These are phyloP conservation scores for Nemania sp. DNA, from an alignment of 2,329 filamentous ascomycete genomes.

Conservation along the genomic window DNA sequence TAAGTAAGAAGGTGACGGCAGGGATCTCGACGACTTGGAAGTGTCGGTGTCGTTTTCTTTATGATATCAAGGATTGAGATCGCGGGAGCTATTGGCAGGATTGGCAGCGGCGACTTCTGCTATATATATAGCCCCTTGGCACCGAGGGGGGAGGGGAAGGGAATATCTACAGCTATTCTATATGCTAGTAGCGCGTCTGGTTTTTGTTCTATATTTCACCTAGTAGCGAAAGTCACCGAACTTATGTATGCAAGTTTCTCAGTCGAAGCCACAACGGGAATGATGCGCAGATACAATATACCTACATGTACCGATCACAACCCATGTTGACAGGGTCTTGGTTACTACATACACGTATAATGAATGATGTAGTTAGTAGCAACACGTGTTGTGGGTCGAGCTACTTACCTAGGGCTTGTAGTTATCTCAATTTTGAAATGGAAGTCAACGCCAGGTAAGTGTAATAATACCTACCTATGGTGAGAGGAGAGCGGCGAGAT, in stretches of 20 bases:
- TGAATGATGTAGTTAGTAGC: conserved; percentile 29
- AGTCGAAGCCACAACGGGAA: conserved; percentile 18
- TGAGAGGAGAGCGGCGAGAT: conserved; percentile 13
- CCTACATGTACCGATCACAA: conserved; percentile 29
- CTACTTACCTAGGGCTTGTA: conserved; percentile 21
- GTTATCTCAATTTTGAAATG: conserved; percentile 30
- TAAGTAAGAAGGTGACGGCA: conserved; percentile 10
- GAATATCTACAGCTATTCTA: conserved; percentile 1
- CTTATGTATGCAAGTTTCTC: conserved; percentile 24
- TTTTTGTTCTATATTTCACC: conserved; percentile 28
- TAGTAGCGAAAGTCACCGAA: conserved; percentile 15
- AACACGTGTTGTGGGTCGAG: conserved; percentile 28
- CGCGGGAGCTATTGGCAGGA: conserved; percentile 1
- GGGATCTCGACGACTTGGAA: conserved; percentile 13
- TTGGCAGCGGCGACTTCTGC: conserved; percentile 4
- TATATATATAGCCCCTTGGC: conserved; percentile 32
- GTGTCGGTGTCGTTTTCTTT: conserved; percentile 13
- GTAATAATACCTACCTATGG: too few species aligned
- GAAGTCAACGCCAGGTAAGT: conserved; percentile 5
- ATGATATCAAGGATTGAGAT: conserved; percentile 25
- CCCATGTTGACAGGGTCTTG: conserved; percentile 34
- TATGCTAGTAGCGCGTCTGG: neutral
- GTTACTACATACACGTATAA: conserved; percentile 28
- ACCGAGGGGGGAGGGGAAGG: conserved; percentile 7
- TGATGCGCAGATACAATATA: conserved; percentile 29